Base-by-base conservation (phyloP, 2,329 filamentous ascomycete genomes). In the Cordyceps farinosa region DNA sequence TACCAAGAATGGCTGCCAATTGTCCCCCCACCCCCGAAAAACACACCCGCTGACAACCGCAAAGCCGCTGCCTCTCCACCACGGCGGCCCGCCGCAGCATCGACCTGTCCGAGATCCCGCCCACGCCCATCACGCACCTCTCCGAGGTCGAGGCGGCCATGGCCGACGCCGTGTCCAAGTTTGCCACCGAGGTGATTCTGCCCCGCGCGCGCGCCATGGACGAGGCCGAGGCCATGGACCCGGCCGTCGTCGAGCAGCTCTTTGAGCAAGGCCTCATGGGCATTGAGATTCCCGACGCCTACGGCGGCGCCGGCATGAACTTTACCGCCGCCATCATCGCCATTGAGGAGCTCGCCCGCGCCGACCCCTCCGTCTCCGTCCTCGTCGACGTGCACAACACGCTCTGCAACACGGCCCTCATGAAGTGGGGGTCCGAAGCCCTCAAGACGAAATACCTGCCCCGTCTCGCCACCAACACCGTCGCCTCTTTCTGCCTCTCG, bases 191-290 rank as follows among this genome's bases (percentile, higher is more conserved):
- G 62, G 85, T 92, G 36, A 90, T 99, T 69, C 86, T 93, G 58
- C 95, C 95, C 61, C 94, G 92, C 76, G 93, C 91, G 11, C 90
- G 95, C 64, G 93, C 96, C 22, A 99, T 99, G 95, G 95, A 99
- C 75, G 95, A 99, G 82, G 89, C 89, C 36, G 95, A 99, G 82
- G 78, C 84, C 64, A 98, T 99, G 95, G 95, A 98, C 75, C 88
- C 91, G 0, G 75, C 84, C 1, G 78, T 99, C 8, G 90, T 99
- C 6, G 92, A 97, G 80, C 90, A 95, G 78, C 85, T 97, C 59
- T 99, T 99, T 72, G 95, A 99, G 81, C 93, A 98, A 75, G 95
- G 95, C 0, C 82, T 99, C 56, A 99, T 99, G 95, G 90, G 92
- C 66, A 85, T 99, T 67, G 95, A 99, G 80, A 97, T 99, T 64